phyloP scores from a whole-genome alignment of 352 stramenopile species.

The Globisporangium iwayamae region DNA sequence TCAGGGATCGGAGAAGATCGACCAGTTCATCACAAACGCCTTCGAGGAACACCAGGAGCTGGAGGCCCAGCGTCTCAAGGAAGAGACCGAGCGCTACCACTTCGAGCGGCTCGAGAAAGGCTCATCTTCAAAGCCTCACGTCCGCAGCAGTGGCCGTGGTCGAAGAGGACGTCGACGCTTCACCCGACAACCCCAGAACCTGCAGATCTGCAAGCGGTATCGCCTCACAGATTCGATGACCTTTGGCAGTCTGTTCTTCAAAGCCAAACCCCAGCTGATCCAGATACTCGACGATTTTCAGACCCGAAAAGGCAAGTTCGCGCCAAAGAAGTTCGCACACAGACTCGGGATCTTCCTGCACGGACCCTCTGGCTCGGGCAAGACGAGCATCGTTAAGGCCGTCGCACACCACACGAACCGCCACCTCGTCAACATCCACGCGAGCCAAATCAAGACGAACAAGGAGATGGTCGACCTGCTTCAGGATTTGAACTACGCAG shows the following conservation, averaged over 20 bases:
- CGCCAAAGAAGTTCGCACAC: slow-evolving; percentile 61
- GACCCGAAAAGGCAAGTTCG: slow-evolving; percentile 52
- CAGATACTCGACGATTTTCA: slow-evolving; percentile 45
- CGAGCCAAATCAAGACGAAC: slow-evolving; percentile 42
- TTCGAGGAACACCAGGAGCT: slow-evolving; percentile 19
- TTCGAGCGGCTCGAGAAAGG: slow-evolving; percentile 1
- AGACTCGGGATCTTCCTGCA: slow-evolving; percentile 68
- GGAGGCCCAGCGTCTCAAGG: slow-evolving; percentile 8
- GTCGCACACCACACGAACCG: slow-evolving; percentile 49
- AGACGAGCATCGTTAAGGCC: slow-evolving; percentile 68
- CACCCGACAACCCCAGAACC: not conserved
- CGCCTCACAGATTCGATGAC: slow-evolving; percentile 59
- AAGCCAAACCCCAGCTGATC: slow-evolving; percentile 45
- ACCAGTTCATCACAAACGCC: slow-evolving; percentile 19
- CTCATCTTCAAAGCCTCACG: not conserved
- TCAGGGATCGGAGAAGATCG: slow-evolving; percentile 19
- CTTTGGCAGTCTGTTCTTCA: slow-evolving; percentile 72
- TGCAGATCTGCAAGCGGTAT: slow-evolving; percentile 41
- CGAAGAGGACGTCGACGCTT: not conserved
- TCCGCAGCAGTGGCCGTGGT: not conserved
- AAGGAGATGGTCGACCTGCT: slow-evolving; percentile 48
- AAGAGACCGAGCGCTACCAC: slow-evolving; percentile 16
- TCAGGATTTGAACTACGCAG: slow-evolving; percentile 37
- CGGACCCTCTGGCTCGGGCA: slow-evolving; percentile 66
- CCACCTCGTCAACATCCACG: slow-evolving; percentile 40